Percentiles rank a stretch among this genome's conserved stretches.
Evolutionary conservation across 2,329 filamentous ascomycete species (phyloP).

Genomic region (Aspergillus arachidicola): DNA sequence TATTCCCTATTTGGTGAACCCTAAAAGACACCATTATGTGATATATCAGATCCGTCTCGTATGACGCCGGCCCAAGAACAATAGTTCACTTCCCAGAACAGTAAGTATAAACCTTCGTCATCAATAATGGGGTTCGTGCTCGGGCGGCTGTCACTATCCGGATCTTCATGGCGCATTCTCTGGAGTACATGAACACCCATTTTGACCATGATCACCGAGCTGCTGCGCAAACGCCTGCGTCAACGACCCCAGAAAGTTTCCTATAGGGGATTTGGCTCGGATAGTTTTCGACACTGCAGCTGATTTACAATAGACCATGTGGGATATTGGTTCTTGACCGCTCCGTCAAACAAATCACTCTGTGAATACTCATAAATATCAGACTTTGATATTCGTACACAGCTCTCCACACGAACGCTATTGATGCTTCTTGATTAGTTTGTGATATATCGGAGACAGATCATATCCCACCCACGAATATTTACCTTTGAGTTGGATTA

Average conservation of each 20-base stretch:
- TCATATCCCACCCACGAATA: neutral
- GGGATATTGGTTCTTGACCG: neutral
- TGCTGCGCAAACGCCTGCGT: neutral
- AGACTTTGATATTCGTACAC: neutral
- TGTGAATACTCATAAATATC: neutral
- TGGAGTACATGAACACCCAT: conserved; percentile 1
- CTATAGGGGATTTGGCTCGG: neutral
- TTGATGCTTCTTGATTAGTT: neutral
- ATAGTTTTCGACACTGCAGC: neutral
- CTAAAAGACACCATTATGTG: neutral
- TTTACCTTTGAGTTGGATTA: neutral
- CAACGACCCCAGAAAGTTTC: neutral
- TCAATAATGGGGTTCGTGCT: conserved; percentile 2
- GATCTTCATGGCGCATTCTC: neutral
- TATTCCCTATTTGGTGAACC: neutral
- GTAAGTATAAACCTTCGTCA: neutral
- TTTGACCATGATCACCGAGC: neutral
- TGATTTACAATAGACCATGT: neutral
- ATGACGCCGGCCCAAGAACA: neutral
- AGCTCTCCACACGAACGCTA: neutral
- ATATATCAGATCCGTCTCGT: conserved; percentile 3
- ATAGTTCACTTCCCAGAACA: conserved; percentile 2
- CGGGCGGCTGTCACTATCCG: neutral
- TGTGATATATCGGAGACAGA: neutral
- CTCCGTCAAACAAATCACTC: neutral